Conservation (phyloP, 2,329 filamentous ascomycete species). For the Aspergillus alliaceus region DNA sequence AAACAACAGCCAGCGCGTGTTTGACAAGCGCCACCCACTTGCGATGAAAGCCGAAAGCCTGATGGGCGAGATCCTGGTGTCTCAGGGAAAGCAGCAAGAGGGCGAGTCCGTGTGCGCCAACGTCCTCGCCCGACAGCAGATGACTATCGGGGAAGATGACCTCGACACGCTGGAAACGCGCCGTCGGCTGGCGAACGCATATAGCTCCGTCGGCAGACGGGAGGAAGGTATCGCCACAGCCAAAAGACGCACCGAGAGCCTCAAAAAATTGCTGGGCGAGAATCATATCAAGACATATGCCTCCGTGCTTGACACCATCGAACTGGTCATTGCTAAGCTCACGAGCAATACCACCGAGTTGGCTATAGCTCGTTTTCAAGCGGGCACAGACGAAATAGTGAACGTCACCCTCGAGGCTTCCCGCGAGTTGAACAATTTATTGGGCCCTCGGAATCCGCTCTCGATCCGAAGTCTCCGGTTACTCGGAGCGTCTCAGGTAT, state of each 20-base stretch:
- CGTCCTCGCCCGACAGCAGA: slow-evolving; percentile 32
- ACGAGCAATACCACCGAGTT: slow-evolving; percentile 4
- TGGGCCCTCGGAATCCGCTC: slow-evolving; percentile 24
- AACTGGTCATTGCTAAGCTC: slow-evolving; percentile 25
- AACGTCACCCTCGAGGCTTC: slow-evolving; percentile 17
- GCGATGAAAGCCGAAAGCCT: slow-evolving; percentile 31
- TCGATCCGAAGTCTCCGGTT: slow-evolving; percentile 26
- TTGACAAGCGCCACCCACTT: slow-evolving; percentile 26
- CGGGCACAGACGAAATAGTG: slow-evolving; percentile 17
- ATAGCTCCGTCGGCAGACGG: slow-evolving; percentile 21
- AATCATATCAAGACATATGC: slow-evolving; percentile 27
- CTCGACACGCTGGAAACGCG: slow-evolving; percentile 31
- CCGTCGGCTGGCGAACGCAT: slow-evolving; percentile 25
- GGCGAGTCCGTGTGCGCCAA: slow-evolving; percentile 32
- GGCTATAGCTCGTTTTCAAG: slow-evolving; percentile 11
- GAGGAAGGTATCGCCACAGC: slow-evolving; percentile 24
- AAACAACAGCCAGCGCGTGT: slow-evolving; percentile 25
- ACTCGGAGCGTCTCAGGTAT: slow-evolving; percentile 20
- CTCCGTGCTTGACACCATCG: slow-evolving; percentile 21
- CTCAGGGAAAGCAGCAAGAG: slow-evolving; percentile 26
- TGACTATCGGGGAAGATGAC: slow-evolving; percentile 32
- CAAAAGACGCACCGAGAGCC: slow-evolving; percentile 21
- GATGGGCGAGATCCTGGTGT: slow-evolving; percentile 27
- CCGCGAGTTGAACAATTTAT: slow-evolving; percentile 19
- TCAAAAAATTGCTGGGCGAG: slow-evolving; percentile 25